Evolutionary conservation across 176 grass and related monocot genomes (phyloP), one percentile per base, ranked within the genome.

Genomic region (Ensete glaucum): DNA sequence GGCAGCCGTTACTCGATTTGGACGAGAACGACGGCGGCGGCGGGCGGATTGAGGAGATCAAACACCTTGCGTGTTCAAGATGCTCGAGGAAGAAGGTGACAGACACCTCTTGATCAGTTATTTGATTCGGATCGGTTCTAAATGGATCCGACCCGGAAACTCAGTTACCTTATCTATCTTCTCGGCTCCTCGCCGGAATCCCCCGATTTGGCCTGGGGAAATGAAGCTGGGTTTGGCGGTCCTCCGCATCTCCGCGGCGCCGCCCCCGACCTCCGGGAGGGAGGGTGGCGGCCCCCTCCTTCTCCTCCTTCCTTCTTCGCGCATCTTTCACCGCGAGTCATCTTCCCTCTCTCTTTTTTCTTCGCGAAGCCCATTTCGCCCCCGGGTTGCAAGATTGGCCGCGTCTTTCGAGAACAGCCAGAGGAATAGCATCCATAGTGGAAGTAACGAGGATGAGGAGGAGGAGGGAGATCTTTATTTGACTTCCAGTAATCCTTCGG

Each of bases 391-490:
- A 20, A 70, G 48, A 70, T 70, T 70, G 13, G 2, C 29, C 51
- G 0, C 16, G 15, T 70, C 43, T 70, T 19, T 70, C 8, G 67
- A 50, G 9, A 16, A 8, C 17, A 48, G 71, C 64, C 65, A 20
- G 21, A 82, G 79, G 67, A 4, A 72, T 68, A 54, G 64, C 64
- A 1, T 78, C 59, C 1, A 43, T 43, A 21, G 67, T 81, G 62
- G 64, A 56, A 17, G 11, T 19, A 21, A 81, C 26, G 85, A 73
- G 19, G 89, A 84, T 25, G 84, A 82, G 11, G 83, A 52, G 11
- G 83, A 52, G 11, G 21, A 10, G 53, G 81, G 67, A 67, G 53
- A 72, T 20, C 17, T 20, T 59, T 49, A 53, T 73, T 73, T 55
- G 50, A 12, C 50, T 4, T 72, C 69, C 19, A 12, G 50, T 13